Evolutionary conservation across 108 stramenopile species (phyloP).

Genomic region (Cyclotella baltica): DNA sequence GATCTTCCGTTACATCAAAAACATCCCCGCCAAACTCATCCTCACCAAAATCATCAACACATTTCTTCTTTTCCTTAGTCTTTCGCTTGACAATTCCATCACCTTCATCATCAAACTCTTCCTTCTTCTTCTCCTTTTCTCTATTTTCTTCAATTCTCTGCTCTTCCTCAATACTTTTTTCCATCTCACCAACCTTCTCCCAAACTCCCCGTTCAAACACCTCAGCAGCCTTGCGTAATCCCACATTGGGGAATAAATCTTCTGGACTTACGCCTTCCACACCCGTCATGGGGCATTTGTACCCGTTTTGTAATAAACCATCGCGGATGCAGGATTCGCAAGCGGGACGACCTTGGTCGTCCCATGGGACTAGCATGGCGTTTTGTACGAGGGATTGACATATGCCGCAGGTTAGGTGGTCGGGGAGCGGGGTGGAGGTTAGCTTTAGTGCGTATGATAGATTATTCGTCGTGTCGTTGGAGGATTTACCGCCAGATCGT

Average conservation of each 20-base stretch:
- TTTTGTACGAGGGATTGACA: conserved; percentile 73
- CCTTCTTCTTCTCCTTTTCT: neutral
- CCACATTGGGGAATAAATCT: conserved; percentile 80
- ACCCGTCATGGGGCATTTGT: conserved; percentile 85
- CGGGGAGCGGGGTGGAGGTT: conserved; percentile 77
- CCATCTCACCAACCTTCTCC: conserved; percentile 84
- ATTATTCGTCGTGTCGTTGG: conserved; percentile 57
- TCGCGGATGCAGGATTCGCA: conserved; percentile 88
- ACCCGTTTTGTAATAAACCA: conserved; percentile 79
- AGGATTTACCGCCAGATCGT: conserved; percentile 83
- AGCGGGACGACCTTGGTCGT: conserved; percentile 77
- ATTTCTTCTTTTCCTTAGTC: conserved; percentile 3
- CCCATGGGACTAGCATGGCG: conserved; percentile 89
- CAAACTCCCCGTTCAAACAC: conserved; percentile 74
- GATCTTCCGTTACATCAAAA: conserved; percentile 70
- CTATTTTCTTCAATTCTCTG: conserved; percentile 46
- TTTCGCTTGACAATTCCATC: conserved; percentile 19
- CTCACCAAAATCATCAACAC: conserved; percentile 56
- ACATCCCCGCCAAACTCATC: conserved; percentile 91
- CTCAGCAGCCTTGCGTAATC: conserved; percentile 84
- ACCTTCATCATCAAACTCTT: conserved; percentile 28
- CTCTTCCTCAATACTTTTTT: conserved; percentile 75
- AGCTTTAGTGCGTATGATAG: conserved; percentile 84
- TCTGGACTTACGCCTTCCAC: conserved; percentile 85
- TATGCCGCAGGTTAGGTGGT: conserved; percentile 84